Conservation (phyloP, 495 filamentous ascomycete species). For the Penicillium arizonense region DNA sequence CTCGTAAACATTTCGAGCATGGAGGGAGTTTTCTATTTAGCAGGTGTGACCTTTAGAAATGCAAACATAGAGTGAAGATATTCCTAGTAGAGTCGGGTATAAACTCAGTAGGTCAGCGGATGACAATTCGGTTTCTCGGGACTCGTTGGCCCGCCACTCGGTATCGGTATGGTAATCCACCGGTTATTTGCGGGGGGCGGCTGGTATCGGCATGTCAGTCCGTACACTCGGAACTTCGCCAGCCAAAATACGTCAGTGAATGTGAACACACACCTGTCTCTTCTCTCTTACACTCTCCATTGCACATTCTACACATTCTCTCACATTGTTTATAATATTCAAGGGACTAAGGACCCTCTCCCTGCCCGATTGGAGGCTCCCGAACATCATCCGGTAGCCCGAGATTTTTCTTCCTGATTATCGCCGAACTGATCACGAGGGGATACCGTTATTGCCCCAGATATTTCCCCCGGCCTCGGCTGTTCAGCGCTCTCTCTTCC, state of each 20-base stretch:
- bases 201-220: slow-evolving; percentile 42
- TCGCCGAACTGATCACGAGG: slow-evolving; percentile 33
- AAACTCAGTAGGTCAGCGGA: not conserved
- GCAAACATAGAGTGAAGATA: slow-evolving; percentile 12
- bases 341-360: not conserved
- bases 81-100: not conserved
- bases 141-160: slow-evolving; percentile 9
- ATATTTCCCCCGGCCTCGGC: slow-evolving; percentile 21
- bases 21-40: slow-evolving; percentile 6
- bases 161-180: slow-evolving; percentile 14
- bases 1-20: slow-evolving; percentile 26
- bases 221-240: slow-evolving; percentile 23
- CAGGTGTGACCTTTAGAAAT: slow-evolving; percentile 6
- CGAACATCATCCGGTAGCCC: slow-evolving; percentile 34
- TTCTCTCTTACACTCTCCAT: slow-evolving; percentile 6
- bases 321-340: not conserved
- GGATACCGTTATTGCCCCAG: slow-evolving; percentile 20
- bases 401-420: slow-evolving; percentile 24
- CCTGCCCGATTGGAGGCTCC: slow-evolving; percentile 13
- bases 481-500: slow-evolving; percentile 9
- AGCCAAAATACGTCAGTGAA: slow-evolving; percentile 24
- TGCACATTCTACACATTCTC: not conserved
- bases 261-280: slow-evolving; percentile 7
- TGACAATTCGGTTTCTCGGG: slow-evolving; percentile 26
- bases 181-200: slow-evolving; percentile 20